Conservation (phyloP, 2,329 filamentous ascomycete genomes). For the Arthroderma sp. region DNA sequence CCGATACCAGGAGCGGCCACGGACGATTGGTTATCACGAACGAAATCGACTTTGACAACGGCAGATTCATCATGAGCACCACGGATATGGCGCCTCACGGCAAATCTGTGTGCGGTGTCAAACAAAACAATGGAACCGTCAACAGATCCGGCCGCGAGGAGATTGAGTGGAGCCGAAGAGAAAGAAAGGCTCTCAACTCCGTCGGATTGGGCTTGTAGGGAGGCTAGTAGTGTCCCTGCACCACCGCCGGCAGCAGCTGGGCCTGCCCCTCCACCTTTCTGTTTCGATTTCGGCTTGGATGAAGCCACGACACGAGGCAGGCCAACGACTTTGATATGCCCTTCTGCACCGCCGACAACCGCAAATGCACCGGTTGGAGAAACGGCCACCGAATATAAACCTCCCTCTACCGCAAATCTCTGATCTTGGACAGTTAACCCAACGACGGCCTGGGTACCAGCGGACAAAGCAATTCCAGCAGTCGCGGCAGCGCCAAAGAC, state of each 20-base stretch:
- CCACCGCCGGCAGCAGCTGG: constrained; percentile 42
- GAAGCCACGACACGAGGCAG: constrained; percentile 51
- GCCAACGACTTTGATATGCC: constrained; percentile 71
- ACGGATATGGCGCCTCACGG: constrained; percentile 67
- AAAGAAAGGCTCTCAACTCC: constrained; percentile 65
- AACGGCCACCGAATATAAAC: constrained; percentile 75
- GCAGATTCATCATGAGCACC: constrained; percentile 78
- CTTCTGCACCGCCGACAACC: constrained; percentile 77
- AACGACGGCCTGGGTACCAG: constrained; percentile 53
- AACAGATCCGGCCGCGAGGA: constrained; percentile 51
- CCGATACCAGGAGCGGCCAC: constrained; percentile 18
- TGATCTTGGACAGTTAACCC: constrained; percentile 69
- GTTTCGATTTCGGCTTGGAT: constrained; percentile 39
- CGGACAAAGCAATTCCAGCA: constrained; percentile 43
- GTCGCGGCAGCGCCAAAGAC: constrained; percentile 68
- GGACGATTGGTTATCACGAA: constrained; percentile 34
- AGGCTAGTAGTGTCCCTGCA: constrained; percentile 63
- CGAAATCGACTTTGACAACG: constrained; percentile 86
- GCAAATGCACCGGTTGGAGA: constrained; percentile 67
- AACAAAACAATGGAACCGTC: constrained; percentile 67
- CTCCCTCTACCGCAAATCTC: constrained; percentile 82
- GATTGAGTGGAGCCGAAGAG: constrained; percentile 45
- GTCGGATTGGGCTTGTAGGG: constrained; percentile 64
- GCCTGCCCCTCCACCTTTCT: constrained; percentile 27
- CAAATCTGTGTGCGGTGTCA: constrained; percentile 74